phyloP scores from a whole-genome alignment of 2,329 filamentous ascomycete species.

The Fonsecaea multimorphosa region DNA sequence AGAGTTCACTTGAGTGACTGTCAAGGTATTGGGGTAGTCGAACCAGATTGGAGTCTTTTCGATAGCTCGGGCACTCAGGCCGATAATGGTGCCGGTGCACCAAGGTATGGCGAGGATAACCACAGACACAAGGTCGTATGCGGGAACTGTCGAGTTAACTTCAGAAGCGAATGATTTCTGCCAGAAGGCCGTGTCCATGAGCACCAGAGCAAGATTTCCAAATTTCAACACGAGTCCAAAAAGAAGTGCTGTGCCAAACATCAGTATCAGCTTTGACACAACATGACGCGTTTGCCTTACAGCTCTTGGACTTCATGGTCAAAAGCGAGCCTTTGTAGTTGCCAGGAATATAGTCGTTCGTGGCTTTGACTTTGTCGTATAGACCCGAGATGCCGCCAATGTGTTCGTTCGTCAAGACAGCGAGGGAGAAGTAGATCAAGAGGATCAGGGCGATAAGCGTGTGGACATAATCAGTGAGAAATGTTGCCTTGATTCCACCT shows the following conservation, averaged over 20 bases:
- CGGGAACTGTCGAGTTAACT: constrained; percentile 55
- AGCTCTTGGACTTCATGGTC: constrained; percentile 55
- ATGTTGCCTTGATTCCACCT: constrained; percentile 58
- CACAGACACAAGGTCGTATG: constrained; percentile 54
- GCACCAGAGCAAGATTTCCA: constrained; percentile 57
- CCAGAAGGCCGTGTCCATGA: constrained; percentile 62
- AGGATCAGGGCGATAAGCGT: constrained; percentile 57
- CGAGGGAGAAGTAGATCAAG: constrained; percentile 47
- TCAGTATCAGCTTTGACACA: background rate
- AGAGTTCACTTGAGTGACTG: constrained; percentile 49
- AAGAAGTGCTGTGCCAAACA: constrained; percentile 11
- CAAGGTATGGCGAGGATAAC: constrained; percentile 57
- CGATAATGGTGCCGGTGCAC: constrained; percentile 56
- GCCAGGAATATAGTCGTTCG: constrained; percentile 52
- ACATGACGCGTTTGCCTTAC: constrained; percentile 41
- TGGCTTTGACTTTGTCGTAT: constrained; percentile 50
- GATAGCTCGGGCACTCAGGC: constrained; percentile 53
- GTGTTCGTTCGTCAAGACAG: constrained; percentile 25
- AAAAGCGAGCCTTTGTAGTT: constrained; percentile 57
- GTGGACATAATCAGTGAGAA: constrained; percentile 57
- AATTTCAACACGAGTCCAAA: constrained; percentile 58
- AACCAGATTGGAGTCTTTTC: constrained; percentile 56
- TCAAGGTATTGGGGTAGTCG: constrained; percentile 52
- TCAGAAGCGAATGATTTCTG: constrained; percentile 60
- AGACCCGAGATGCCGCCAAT: constrained; percentile 21